A percentile compares a stretch with the other conserved stretches of the same genome.
Evolutionary conservation across 495 filamentous ascomycete species (phyloP).

Genomic region (Penicillium tannophilum): DNA sequence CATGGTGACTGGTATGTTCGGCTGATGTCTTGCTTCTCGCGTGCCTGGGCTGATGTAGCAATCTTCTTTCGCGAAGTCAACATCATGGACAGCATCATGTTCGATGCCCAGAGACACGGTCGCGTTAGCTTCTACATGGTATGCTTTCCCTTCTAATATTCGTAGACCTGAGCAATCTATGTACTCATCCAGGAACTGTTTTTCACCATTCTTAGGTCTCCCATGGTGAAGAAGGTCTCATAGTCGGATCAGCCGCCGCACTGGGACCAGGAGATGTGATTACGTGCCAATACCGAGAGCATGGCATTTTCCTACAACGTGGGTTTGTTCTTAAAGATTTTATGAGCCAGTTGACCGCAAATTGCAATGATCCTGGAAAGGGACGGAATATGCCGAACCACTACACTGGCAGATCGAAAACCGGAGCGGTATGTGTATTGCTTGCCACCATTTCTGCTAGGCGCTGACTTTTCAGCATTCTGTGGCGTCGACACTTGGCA

Average conservation of each 20-base stretch:
- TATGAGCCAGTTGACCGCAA: slow-evolving; percentile 91
- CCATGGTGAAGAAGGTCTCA: slow-evolving; percentile 89
- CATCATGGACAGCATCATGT: slow-evolving; percentile 88
- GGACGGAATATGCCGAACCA: slow-evolving; percentile 96
- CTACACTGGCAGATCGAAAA: slow-evolving; percentile 64
- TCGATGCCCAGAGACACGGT: slow-evolving; percentile 75
- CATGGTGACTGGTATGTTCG: slow-evolving; percentile 57
- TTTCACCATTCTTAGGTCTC: slow-evolving; percentile 54
- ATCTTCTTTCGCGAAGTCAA: slow-evolving; percentile 50
- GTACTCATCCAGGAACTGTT: too few relatives aligned
- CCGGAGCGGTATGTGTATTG: slow-evolving; percentile 3
- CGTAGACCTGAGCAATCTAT: background rate
- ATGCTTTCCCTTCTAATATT: slow-evolving; percentile 5
- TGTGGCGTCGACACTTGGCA: slow-evolving; percentile 85
- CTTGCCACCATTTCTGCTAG: too few relatives aligned
- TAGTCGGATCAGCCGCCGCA: slow-evolving; percentile 77
- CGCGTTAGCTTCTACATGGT: slow-evolving; percentile 92
- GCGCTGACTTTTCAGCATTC: slow-evolving; percentile 59
- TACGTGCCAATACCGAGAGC: slow-evolving; percentile 89
- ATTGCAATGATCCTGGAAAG: slow-evolving; percentile 70
- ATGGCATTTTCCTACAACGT: slow-evolving; percentile 81
- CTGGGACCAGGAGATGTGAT: slow-evolving; percentile 79
- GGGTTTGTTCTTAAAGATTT: slow-evolving; percentile 82
- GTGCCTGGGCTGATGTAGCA: too few relatives aligned
- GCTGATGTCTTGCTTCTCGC: slow-evolving; percentile 2